Base-by-base conservation (phyloP, 75 land plant species). In the Sequoiadendron giganteum region DNA sequence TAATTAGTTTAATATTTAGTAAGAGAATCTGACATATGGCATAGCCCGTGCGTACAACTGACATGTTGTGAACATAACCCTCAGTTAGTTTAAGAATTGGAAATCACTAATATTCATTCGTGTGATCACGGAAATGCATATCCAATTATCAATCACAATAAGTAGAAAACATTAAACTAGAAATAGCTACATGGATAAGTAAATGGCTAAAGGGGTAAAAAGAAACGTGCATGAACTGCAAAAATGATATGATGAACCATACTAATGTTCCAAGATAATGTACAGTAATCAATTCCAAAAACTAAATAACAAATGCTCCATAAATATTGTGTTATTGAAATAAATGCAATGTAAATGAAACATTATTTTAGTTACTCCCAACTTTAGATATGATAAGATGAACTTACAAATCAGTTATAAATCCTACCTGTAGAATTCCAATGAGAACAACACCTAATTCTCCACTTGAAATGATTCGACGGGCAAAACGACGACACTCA, bases 361-460 rank as follows among this genome's bases (percentile, higher is more conserved):
- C 19, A 58, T 18, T 65, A 5, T 61, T 65, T 25, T 25, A 65
- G n/a, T 65, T 21, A 65, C 70, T 65, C 8, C n/a, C 70, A 65
- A 65, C 28, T 25, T 65, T 65, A 21, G 8, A 65, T 5, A 65
- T 25, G 30, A 30, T 10, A 39, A 81, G 48, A 80, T 25, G 3
- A 25, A 28, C 10, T 28, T 81, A 81, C 2, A 45, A 42, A 8
- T 28, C 49, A 30, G 16, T 87, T 52, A 32, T 47, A 65, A 70
- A 56, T 47, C 77, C 38, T 48, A 90, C 90, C 90, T 90, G 83
- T 85, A 90, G 68, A 90, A 61, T 49, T 21, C 90, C 90, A 73
- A 90, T n/a, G 25, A 90, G 89, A 42, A 90, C 86, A 88, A 90
- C 82, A 55, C 86, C 86, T 42, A 88, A 84, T 39, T 83, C 58